Percentiles rank a stretch among this genome's conserved stretches.
phyloP scores from a whole-genome alignment of 2,329 filamentous ascomycete species.

The Trichophyton verrucosum region DNA sequence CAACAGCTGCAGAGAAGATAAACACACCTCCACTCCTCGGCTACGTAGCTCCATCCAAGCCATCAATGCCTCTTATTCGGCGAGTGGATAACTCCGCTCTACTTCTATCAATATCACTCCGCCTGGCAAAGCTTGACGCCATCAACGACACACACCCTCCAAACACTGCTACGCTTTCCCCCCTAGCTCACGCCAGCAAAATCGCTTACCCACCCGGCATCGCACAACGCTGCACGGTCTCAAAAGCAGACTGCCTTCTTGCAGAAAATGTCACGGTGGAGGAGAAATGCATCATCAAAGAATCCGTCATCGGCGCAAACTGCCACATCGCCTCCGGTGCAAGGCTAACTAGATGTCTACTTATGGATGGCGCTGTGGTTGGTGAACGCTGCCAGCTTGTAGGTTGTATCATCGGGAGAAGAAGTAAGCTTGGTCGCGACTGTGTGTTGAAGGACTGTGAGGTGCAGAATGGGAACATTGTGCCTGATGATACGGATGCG shows the following conservation, averaged over 20 bases:
- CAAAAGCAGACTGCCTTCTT: conserved; percentile 66
- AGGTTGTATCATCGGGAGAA: conserved; percentile 71
- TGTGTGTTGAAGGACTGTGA: conserved; percentile 77
- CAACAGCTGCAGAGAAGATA: conserved; percentile 21
- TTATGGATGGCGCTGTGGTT: conserved; percentile 85
- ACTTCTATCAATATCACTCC: conserved; percentile 68
- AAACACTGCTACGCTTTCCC: conserved; percentile 41
- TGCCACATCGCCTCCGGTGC: conserved; percentile 80
- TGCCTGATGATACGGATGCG: conserved; percentile 61
- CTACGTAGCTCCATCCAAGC: conserved; percentile 54
- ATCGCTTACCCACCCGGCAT: conserved; percentile 74
- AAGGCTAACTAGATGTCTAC: conserved; percentile 69
- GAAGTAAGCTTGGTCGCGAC: conserved; percentile 71
- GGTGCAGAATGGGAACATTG: conserved; percentile 71
- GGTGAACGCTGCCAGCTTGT: conserved; percentile 75
- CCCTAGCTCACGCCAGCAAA: conserved; percentile 67
- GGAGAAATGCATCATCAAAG: conserved; percentile 84
- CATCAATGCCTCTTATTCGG: conserved; percentile 56
- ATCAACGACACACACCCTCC: conserved; percentile 45
- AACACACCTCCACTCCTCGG: conserved; percentile 62
- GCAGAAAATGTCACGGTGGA: conserved; percentile 82
- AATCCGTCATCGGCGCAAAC: conserved; percentile 74
- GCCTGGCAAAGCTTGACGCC: conserved; percentile 66
- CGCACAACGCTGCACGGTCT: conserved; percentile 68
- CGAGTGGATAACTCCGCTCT: conserved; percentile 79